Base-by-base conservation (phyloP, 495 filamentous ascomycete species). In the Penicillium coprophilum region DNA sequence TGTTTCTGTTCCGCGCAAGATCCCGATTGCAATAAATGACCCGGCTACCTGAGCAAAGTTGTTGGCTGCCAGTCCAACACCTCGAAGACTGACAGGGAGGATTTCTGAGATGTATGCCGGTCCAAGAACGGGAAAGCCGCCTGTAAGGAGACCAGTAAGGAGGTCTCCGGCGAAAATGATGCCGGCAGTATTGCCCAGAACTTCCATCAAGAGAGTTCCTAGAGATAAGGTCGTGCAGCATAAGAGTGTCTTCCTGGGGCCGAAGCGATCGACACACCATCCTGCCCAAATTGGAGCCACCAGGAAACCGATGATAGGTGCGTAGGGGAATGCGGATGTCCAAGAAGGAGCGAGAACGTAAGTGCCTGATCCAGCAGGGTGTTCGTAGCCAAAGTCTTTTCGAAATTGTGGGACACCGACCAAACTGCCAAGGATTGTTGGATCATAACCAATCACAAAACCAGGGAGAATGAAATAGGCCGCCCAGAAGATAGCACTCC, bases 301-400 rank as follows among this genome's bases (percentile, higher is more conserved):
- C 61, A 89, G 68, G 23, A 77, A 79, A 15, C 91, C 91, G 38
- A 79, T 75, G 13, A 89, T 77, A 71, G 85, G 85, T 27, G 90
- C 91, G 53, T 89, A 89, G 70, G 93, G 92, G 62, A 90, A 71
- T 13, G 70, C 68, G 0, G 65, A 65, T 10, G 65, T 43, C 70
- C 70, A 72, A 2, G 56, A 60, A 0, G 70, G 62, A 1, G 63
- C 63, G 12, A 72, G 56, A 15, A 70, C 62, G 46, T 66, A 68
- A 11, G 53, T 47, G 34, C 65, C 67, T 2, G 66, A 50, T 12
- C 20, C 40, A 43, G 40, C 19, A 15, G 31, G 30, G 21, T 60
- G 55, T 13, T 63, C 28, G 56, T 72, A 72, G 11, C 70, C 70
- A 43, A 65, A 72, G 5, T 55, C 66, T 39, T 64, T 39, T 30